These are phyloP conservation scores for Colletotrichum navitas DNA, from an alignment of 2,329 filamentous ascomycete genomes.

Conservation along the genomic window DNA sequence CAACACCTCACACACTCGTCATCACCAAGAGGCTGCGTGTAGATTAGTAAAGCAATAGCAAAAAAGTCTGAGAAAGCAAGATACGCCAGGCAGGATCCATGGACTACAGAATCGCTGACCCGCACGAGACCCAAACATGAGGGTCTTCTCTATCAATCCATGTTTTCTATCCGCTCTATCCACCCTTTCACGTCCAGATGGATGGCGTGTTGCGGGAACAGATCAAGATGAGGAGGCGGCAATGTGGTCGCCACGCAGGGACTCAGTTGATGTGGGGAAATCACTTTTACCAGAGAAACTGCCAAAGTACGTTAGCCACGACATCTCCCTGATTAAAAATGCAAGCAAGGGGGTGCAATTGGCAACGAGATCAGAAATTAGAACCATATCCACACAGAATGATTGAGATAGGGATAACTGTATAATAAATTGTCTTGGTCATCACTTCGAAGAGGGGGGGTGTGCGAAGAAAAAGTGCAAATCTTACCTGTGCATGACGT, in stretches of 20 bases:
- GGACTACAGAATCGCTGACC: conserved; percentile 26
- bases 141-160: conserved; percentile 35
- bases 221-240: conserved; percentile 12
- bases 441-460: conserved; percentile 28
- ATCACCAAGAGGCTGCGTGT: conserved; percentile 15
- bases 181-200: conserved; percentile 26
- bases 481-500: conserved; percentile 13
- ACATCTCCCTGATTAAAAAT: background rate
- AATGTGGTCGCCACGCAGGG: background rate
- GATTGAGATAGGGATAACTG: conserved; percentile 42
- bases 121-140: conserved; percentile 17
- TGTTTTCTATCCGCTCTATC: conserved; percentile 39
- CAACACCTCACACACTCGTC: background rate
- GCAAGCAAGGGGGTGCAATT: conserved; percentile 2
- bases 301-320: conserved; percentile 15
- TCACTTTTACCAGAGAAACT: conserved; percentile 19
- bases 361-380: conserved; percentile 34
- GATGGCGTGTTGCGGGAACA: conserved; percentile 22
- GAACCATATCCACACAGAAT: conserved; percentile 37
- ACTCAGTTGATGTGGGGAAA: background rate
- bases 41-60: conserved; percentile 32
- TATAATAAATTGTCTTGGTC: conserved; percentile 36
- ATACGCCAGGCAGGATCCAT: conserved; percentile 31
- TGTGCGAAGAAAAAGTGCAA: background rate
- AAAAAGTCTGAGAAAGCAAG: conserved; percentile 28